Evolutionary conservation across 768 basidiomycete genomes (phyloP), one percentile per base, ranked within the genome.

Genomic region (Antrodiella citrinella): DNA sequence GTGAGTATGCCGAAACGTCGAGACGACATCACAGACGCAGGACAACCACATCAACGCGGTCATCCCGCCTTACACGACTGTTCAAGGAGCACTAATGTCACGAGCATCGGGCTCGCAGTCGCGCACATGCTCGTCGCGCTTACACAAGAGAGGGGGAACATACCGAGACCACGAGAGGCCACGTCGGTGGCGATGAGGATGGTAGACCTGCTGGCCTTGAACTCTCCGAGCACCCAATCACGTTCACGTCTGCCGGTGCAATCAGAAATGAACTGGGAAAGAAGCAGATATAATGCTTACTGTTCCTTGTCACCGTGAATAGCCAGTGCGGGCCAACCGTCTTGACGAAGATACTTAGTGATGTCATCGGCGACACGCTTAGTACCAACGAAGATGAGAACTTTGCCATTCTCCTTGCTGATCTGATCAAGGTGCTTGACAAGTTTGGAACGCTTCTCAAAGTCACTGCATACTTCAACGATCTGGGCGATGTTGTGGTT

Each of bases 291-390:
- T 46, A 26, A 18, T 3, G 75, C 87, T 58, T 65, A 94, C 89
- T 96, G 92, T 74, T 93, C 93, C 71, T 99, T 99, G 74, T 99
- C 96, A 62, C 96, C 96, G 64, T 99, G 96, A 62, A 99, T 99
- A 48, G 96, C 95, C 30, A 99, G 74, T 11, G 96, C 96, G n/a
- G 96, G 96, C 96, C 96, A 99, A 12, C 96, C 96, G 62, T 99
- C 96, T 75, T 90, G 87, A 51, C 96, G 86, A 51, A 99, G 76
- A 62, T 92, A 94, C 69, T 97, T 98, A n/a, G 96, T 99, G 61
- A 99, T 87, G 56, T 99, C 96, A 67, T 99, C 96, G 47, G 96
- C 96, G 51, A 95, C 91, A 44, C 95, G 80, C 72, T 98, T 99
- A 20, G 96, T 99, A 18, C 84, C 93, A 53, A 97, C 93, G 66